Percentiles rank a stretch among this genome's conserved stretches.
Conservation (phyloP, 805 yeast genomes). For the Vanderwaltozyma verrucispora region DNA sequence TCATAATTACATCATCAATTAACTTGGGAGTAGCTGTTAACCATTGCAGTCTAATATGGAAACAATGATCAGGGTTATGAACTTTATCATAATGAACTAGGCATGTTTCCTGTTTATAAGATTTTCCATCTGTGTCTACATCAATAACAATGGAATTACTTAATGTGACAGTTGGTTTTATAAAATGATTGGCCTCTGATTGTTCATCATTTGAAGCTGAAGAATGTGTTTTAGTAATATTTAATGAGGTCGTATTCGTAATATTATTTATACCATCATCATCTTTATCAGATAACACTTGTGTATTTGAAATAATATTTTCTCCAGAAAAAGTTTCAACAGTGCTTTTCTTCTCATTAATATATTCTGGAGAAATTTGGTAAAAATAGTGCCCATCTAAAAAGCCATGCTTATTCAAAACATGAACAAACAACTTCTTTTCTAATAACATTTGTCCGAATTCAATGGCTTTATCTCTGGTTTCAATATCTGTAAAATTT, state of each 20-base stretch:
- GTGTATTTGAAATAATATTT: constrained; percentile 1
- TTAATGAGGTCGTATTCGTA: constrained; percentile 3
- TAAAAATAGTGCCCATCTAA: constrained; percentile 92
- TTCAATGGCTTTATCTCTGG: constrained; percentile 71
- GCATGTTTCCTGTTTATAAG: constrained; percentile 68
- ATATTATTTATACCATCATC: not conserved
- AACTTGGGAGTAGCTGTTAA: constrained; percentile 76
- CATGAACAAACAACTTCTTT: constrained; percentile 65
- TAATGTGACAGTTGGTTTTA: constrained; percentile 38
- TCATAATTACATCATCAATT: constrained; percentile 65
- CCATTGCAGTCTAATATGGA: constrained; percentile 89
- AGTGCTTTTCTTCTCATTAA: constrained; percentile 3
- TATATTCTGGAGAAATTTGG: constrained; percentile 49
- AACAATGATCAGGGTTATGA: constrained; percentile 91
- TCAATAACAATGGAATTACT: constrained; percentile 60
- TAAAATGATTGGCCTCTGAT: not conserved
- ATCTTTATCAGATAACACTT: constrained; percentile 4
- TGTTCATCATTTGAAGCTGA: constrained; percentile 3
- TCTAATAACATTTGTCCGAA: constrained; percentile 76
- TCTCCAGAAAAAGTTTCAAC: not conserved
- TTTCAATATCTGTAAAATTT: constrained; percentile 66
- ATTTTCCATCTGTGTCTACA: constrained; percentile 61
- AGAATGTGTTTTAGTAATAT: constrained; percentile 8
- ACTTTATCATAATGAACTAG: constrained; percentile 84
- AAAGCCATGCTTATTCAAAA: constrained; percentile 71